Evolutionary conservation across 179 eudicot genomes (phyloP).

Genomic region (Camellia oleifera): DNA sequence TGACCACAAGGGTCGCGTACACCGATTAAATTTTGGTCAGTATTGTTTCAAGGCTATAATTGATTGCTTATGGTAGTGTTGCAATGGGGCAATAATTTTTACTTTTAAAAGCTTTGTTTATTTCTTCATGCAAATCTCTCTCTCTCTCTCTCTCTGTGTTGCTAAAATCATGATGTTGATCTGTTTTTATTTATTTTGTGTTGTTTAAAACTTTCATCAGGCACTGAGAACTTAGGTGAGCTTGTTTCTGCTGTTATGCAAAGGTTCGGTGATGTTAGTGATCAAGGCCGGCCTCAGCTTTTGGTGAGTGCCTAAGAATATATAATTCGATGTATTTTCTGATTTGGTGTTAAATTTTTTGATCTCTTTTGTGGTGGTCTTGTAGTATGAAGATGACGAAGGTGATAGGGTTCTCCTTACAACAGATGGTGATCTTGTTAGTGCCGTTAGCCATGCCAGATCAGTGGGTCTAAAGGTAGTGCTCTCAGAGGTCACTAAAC

Average conservation of each 20-base stretch:
- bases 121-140: not conserved
- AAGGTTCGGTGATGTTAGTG: conserved; percentile 55
- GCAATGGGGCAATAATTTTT: not conserved
- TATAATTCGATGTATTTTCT: conserved; percentile 1
- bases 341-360: conserved; percentile 1
- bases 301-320: conserved; percentile 47
- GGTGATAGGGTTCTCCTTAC: conserved; percentile 86
- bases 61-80: not conserved
- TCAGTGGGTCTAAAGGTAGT: conserved; percentile 74
- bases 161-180: not conserved
- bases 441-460: conserved; percentile 86
- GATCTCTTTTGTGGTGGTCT: conserved; percentile 12
- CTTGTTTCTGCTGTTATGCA: conserved; percentile 70
- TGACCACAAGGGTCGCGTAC: conserved; percentile 79
- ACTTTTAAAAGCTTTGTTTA: not conserved
- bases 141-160: no score
- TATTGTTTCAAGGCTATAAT: conserved; percentile 4
- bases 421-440: conserved; percentile 75
- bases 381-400: conserved; percentile 95
- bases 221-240: conserved; percentile 72
- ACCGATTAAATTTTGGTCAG: conserved; percentile 84
- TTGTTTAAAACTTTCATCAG: conserved; percentile 32
- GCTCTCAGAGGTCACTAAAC: not conserved
- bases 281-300: conserved; percentile 58
- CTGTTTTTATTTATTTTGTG: no score